Conservation (phyloP, 23 red algal genomes). For the Gracilaria domingensis region DNA sequence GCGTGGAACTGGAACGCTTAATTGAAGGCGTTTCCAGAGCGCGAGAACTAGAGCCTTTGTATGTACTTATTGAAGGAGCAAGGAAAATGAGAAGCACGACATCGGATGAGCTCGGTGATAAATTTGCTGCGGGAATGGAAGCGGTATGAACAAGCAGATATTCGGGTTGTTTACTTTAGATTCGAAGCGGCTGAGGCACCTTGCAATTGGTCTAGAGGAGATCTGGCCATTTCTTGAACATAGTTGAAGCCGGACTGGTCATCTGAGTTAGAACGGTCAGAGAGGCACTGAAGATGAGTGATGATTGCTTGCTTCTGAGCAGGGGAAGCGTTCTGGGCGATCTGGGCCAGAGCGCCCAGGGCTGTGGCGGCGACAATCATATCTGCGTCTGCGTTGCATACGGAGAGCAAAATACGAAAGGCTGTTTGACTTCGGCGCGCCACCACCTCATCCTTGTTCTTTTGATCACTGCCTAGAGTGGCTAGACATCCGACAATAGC, state of each 20-base stretch:
- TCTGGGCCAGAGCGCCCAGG: constrained; percentile 50
- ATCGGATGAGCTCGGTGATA: background rate
- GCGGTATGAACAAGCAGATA: background rate
- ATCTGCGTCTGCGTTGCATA: constrained; percentile 14
- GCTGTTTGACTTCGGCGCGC: constrained; percentile 29
- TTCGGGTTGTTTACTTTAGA: background rate
- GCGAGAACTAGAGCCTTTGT: constrained; percentile 13
- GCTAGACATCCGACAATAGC: constrained; percentile 58
- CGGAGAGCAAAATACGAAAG: constrained; percentile 21
- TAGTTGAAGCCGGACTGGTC: constrained; percentile 54
- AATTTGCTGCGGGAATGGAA: background rate
- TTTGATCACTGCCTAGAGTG: constrained; percentile 56
- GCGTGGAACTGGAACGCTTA: constrained; percentile 58
- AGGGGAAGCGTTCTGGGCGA: constrained; percentile 41
- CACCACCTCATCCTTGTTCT: background rate
- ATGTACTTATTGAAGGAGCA: constrained; percentile 40
- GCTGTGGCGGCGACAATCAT: constrained; percentile 61
- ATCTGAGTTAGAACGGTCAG: background rate
- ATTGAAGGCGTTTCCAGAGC: constrained; percentile 44
- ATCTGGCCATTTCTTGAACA: constrained; percentile 38
- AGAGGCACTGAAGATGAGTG: background rate
- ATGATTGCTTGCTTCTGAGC: constrained; percentile 33
- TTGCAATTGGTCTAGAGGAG: constrained; percentile 52
- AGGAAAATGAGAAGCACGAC: background rate
- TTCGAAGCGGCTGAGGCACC: background rate